Percentiles rank a stretch among this genome's conserved stretches.
Evolutionary conservation across 352 stramenopile species (phyloP).

Genomic region (Synura sp.): DNA sequence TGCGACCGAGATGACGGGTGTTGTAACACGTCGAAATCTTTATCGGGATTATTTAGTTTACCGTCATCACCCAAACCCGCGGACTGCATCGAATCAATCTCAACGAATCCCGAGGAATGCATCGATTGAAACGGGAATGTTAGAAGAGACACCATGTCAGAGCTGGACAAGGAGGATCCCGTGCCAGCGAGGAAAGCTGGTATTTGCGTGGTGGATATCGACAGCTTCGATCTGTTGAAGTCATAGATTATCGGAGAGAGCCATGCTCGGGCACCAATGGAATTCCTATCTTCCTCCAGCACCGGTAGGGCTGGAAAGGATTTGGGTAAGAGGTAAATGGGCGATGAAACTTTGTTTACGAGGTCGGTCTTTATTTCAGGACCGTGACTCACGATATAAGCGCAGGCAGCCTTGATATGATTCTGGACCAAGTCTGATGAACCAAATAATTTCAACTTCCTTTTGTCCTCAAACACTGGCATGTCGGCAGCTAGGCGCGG

Average conservation of each 20-base stretch:
- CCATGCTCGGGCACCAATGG: conserved; percentile 65
- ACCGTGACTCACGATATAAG: not conserved
- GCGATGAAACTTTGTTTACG: not conserved
- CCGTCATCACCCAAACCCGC: no score
- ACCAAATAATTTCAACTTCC: conserved; percentile 15
- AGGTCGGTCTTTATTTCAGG: not conserved
- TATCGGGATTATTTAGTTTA: no score
- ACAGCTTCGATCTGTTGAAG: no score
- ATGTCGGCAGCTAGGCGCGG: not conserved
- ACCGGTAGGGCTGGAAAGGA: not conserved
- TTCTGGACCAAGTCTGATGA: conserved; percentile 32
- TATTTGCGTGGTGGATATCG: no score
- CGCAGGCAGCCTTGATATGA: conserved; percentile 16
- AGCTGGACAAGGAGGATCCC: no score
- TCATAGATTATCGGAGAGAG: conserved; percentile 67
- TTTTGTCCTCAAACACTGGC: conserved; percentile 31
- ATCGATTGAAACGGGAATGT: no score
- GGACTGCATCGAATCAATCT: no score
- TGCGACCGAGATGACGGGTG: conserved; percentile 41
- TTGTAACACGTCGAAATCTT: not conserved
- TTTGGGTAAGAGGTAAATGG: not conserved
- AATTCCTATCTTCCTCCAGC: conserved; percentile 57
- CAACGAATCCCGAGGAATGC: no score
- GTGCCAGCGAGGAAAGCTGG: no score
- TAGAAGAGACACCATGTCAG: no score